A percentile compares a stretch with the other conserved stretches of the same genome.
phyloP scores from a whole-genome alignment of 257 asterid species.

The Nicotiana obtusifolia region DNA sequence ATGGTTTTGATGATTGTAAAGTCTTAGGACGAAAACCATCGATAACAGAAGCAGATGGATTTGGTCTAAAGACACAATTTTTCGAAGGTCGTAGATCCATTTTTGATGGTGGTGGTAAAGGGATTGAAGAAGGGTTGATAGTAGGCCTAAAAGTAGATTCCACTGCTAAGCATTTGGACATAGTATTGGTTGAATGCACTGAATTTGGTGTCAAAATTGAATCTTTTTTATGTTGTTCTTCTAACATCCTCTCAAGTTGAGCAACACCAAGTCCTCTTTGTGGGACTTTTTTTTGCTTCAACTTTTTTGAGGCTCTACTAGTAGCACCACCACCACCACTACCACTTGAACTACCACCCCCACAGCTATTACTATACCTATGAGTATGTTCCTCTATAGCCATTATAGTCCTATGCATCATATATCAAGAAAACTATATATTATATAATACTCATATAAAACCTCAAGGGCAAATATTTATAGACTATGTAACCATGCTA shows the following conservation, averaged over 20 bases:
- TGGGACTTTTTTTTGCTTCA: conserved; percentile 71
- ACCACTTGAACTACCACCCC: conserved; percentile 18
- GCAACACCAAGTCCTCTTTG: conserved; percentile 97
- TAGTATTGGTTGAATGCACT: conserved; percentile 24
- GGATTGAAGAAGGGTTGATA: conserved; percentile 15
- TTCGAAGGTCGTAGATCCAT: conserved; percentile 32
- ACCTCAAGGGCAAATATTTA: conserved; percentile 28
- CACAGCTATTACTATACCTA: conserved; percentile 30
- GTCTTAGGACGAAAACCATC: conserved; percentile 30
- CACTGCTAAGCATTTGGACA: conserved; percentile 20
- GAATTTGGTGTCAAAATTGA: conserved; percentile 27
- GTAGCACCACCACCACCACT: conserved; percentile 4
- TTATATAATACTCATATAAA: conserved; percentile 20
- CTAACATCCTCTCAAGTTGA: conserved; percentile 77
- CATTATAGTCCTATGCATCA: conserved; percentile 44
- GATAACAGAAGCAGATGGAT: conserved; percentile 22
- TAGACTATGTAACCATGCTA: conserved; percentile 18
- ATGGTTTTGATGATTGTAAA: conserved; percentile 29
- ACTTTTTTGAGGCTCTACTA: conserved; percentile 40
- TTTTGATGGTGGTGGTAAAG: conserved; percentile 25
- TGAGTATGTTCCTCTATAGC: conserved; percentile 51
- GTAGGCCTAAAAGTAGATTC: conserved; percentile 39
- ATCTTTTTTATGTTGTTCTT: conserved; percentile 58
- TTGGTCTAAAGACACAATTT: conserved; percentile 24
- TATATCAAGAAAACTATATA: conserved; percentile 6